Conservation (phyloP, 1,284 basidiomycete genomes). For the Puccinia horiana region DNA sequence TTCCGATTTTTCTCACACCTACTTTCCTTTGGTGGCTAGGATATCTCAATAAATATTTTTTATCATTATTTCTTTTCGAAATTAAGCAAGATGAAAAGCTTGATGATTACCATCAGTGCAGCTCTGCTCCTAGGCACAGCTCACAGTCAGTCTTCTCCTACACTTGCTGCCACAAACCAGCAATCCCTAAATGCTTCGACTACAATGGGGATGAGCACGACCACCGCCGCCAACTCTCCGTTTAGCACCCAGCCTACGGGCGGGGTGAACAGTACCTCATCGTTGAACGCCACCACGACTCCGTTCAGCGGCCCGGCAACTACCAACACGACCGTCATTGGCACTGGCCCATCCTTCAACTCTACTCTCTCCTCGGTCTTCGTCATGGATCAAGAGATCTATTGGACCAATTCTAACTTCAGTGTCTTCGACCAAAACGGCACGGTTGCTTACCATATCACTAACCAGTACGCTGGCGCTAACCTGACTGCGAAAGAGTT, state of each 20-base stretch:
- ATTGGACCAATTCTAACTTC: constrained; percentile 28
- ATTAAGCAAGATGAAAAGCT: not conserved
- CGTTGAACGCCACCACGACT: not conserved
- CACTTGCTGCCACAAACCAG: not conserved
- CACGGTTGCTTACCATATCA: constrained; percentile 22
- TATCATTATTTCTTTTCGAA: too few relatives aligned
- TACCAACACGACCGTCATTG: not conserved
- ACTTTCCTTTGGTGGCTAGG: too few relatives aligned
- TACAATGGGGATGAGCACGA: not conserved
- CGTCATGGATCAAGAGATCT: constrained; percentile 22
- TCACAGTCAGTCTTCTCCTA: not conserved
- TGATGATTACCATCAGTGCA: not conserved
- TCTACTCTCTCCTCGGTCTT: not conserved
- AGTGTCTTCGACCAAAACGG: constrained; percentile 20
- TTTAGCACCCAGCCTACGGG: not conserved
- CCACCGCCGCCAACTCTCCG: not conserved
- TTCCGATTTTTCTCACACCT: too few relatives aligned
- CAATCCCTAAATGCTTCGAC: not conserved
- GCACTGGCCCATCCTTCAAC: not conserved
- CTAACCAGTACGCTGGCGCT: not conserved
- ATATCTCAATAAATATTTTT: too few relatives aligned
- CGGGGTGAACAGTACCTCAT: not conserved
- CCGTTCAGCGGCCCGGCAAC: not conserved
- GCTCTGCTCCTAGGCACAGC: not conserved
- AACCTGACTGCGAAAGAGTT: constrained; percentile 12